Conservation (phyloP, 2,329 filamentous ascomycete genomes). For the Ophiosphaerella herpotricha region DNA sequence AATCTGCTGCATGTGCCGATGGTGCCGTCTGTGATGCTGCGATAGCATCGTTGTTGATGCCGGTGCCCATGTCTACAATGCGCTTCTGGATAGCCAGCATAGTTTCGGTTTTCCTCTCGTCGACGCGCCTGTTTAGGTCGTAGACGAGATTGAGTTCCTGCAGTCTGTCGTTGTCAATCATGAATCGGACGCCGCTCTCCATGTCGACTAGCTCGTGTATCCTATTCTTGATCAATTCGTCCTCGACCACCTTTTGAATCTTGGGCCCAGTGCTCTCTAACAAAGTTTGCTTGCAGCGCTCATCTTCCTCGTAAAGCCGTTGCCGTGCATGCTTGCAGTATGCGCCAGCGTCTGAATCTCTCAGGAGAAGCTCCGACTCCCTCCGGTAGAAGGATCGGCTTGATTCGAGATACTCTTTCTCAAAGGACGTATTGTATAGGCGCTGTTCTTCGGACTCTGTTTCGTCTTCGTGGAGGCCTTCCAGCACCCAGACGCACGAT, state of each 20-base stretch:
- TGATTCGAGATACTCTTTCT: conserved; percentile 73
- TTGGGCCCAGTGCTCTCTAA: conserved; percentile 73
- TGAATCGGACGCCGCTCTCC: conserved; percentile 83
- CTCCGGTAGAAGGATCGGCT: conserved; percentile 74
- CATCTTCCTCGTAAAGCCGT: conserved; percentile 78
- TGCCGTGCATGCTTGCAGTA: conserved; percentile 79
- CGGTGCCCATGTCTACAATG: conserved; percentile 77
- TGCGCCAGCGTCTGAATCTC: conserved; percentile 76
- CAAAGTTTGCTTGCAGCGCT: conserved; percentile 81
- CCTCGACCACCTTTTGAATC: conserved; percentile 77
- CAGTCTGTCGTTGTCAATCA: conserved; percentile 87
- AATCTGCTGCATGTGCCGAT: conserved; percentile 46
- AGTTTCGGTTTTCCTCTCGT: conserved; percentile 71
- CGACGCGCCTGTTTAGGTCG: conserved; percentile 75
- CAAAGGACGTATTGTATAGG: conserved; percentile 82
- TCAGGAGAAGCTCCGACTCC: conserved; percentile 76
- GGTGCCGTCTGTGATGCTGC: conserved; percentile 61
- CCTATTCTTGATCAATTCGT: conserved; percentile 76
- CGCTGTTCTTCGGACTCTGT: conserved; percentile 78
- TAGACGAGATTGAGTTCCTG: conserved; percentile 83
- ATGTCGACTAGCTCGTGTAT: conserved; percentile 82
- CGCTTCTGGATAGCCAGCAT: conserved; percentile 73
- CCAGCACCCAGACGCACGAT: conserved; percentile 86
- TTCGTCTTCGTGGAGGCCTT: conserved; percentile 81
- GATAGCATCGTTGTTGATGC: conserved; percentile 74